These are phyloP conservation scores for Parastagonospora nodorum DNA, from an alignment of 2,329 filamentous ascomycete species.

Conservation along the genomic window DNA sequence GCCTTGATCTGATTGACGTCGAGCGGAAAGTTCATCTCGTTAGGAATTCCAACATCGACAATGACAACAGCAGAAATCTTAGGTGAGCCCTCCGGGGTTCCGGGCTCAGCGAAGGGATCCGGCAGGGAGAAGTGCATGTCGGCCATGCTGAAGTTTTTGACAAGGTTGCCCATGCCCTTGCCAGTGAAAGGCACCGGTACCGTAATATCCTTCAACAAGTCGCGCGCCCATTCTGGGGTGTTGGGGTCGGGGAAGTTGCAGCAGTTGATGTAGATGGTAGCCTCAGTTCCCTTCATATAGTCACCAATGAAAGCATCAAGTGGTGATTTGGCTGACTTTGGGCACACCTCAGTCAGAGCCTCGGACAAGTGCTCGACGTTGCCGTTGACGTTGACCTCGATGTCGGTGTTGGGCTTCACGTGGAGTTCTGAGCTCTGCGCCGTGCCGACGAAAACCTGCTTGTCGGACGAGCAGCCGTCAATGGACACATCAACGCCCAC, in stretches of 20 bases:
- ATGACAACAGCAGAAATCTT: constrained; percentile 82
- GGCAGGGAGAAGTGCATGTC: constrained; percentile 88
- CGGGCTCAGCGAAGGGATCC: constrained; percentile 76
- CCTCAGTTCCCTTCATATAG: constrained; percentile 80
- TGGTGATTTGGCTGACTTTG: constrained; percentile 77
- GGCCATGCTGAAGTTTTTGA: constrained; percentile 84
- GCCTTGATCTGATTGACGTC: constrained; percentile 78
- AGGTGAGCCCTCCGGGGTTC: constrained; percentile 73
- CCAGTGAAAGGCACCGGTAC: constrained; percentile 85
- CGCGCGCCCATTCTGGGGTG: constrained; percentile 81
- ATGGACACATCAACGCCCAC: constrained; percentile 86
- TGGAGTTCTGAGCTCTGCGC: constrained; percentile 70
- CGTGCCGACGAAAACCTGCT: constrained; percentile 78
- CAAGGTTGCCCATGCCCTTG: constrained; percentile 77
- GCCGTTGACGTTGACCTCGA: constrained; percentile 73
- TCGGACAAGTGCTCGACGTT: constrained; percentile 75
- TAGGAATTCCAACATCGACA: constrained; percentile 77
- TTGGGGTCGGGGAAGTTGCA: constrained; percentile 67
- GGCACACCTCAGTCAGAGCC: constrained; percentile 73
- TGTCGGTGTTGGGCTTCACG: constrained; percentile 69
- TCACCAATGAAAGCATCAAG: constrained; percentile 79
- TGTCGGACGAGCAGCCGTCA: constrained; percentile 76
- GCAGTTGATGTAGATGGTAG: constrained; percentile 82
- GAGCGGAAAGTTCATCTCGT: constrained; percentile 85
- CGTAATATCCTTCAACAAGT: constrained; percentile 79